A percentile compares a stretch with the other conserved stretches of the same genome.
Conservation (phyloP, 2,329 filamentous ascomycete genomes). For the Cladobotryum mycophilum region DNA sequence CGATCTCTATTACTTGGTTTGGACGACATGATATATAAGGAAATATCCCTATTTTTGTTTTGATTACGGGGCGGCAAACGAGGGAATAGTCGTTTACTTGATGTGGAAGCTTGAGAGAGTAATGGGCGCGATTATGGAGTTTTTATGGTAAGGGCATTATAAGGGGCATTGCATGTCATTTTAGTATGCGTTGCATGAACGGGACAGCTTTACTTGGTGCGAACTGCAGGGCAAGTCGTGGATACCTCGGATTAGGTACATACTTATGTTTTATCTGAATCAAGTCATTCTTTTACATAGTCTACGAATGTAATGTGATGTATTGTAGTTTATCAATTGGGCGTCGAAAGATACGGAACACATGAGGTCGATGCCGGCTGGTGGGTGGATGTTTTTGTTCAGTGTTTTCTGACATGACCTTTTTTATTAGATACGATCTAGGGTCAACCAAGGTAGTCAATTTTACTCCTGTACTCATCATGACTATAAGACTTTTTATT, state of each 20-base stretch:
- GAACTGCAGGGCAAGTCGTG: slow-evolving; percentile 21
- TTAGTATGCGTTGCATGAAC: slow-evolving; percentile 10
- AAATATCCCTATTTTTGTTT: neutral
- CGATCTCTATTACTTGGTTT: neutral
- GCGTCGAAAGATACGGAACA: neutral
- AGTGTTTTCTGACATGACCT: too few relatives aligned
- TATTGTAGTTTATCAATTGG: neutral
- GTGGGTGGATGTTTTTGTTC: too few relatives aligned
- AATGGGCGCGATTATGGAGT: slow-evolving; percentile 5
- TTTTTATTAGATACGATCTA: too few relatives aligned
- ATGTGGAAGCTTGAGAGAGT: neutral
- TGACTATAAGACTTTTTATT: too few relatives aligned
- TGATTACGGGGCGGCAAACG: neutral
- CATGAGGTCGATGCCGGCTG: too few relatives aligned
- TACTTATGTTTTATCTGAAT: slow-evolving; percentile 9
- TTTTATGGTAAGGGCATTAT: slow-evolving; percentile 5
- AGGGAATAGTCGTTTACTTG: slow-evolving; percentile 3
- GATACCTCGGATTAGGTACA: slow-evolving; percentile 25
- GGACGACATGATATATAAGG: neutral
- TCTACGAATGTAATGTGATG: neutral
- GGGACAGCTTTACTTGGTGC: slow-evolving; percentile 15
- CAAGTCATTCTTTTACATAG: slow-evolving; percentile 1
- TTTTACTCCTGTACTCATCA: too few relatives aligned
- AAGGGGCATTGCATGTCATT: slow-evolving; percentile 13
- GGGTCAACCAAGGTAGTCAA: too few relatives aligned